Evolutionary conservation across 352 stramenopile species (phyloP).

Genomic region (Pythium sukuiense): DNA sequence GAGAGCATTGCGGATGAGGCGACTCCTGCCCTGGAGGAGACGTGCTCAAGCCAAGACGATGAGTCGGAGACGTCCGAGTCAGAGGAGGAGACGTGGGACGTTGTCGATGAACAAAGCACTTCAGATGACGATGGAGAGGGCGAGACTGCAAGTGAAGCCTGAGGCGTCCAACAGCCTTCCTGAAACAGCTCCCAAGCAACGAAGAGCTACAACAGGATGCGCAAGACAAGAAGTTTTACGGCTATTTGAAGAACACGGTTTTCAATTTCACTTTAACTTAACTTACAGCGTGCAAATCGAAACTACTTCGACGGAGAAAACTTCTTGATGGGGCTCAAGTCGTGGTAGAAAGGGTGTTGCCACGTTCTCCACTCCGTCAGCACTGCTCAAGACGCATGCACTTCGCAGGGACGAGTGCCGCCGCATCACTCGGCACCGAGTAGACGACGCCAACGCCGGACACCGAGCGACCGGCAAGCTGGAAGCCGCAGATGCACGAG

Average conservation of each 20-base stretch:
- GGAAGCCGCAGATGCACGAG: constrained; percentile 1
- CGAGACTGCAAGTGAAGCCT: not conserved
- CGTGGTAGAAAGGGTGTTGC: no score
- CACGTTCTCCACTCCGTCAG: not conserved
- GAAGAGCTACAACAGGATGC: no score
- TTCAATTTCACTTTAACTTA: no score
- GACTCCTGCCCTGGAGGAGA: not conserved
- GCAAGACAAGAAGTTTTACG: no score
- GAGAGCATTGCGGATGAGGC: not conserved
- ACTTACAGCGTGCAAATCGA: no score
- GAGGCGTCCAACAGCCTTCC: no score
- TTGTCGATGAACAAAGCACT: not conserved
- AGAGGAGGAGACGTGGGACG: not conserved
- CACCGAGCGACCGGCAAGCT: not conserved
- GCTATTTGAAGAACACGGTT: no score
- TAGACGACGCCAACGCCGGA: not conserved
- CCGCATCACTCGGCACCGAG: not conserved
- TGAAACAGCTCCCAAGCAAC: no score
- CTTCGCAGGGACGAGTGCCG: no score
- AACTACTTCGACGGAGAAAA: no score
- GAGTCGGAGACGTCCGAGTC: not conserved
- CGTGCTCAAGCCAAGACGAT: not conserved
- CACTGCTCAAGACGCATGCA: no score
- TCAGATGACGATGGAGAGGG: not conserved
- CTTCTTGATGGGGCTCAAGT: no score